phyloP scores from a whole-genome alignment of 805 yeast genomes.

The Candida krabiensis region DNA sequence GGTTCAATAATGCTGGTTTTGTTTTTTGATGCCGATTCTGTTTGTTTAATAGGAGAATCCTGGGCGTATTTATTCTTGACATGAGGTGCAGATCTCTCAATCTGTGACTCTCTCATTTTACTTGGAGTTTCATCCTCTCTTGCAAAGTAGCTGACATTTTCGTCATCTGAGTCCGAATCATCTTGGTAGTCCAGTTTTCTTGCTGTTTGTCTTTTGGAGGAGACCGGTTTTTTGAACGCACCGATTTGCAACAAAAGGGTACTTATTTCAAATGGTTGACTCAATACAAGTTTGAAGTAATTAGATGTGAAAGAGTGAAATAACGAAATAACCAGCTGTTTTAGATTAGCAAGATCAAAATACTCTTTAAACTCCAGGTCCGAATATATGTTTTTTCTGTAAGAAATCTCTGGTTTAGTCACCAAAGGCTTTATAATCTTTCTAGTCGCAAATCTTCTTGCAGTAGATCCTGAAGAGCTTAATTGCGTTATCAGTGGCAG shows the following conservation, averaged over 20 bases:
- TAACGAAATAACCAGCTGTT: constrained; percentile 56
- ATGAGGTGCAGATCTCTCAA: constrained; percentile 27
- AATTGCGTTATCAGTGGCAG: constrained; percentile 29
- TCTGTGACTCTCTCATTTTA: constrained; percentile 27
- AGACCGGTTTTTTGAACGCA: constrained; percentile 40
- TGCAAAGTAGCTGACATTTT: constrained; percentile 24
- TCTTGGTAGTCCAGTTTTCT: constrained; percentile 20
- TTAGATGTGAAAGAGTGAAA: constrained; percentile 62
- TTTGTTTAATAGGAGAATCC: constrained; percentile 3
- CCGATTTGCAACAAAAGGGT: constrained; percentile 81
- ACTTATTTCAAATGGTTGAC: constrained; percentile 89
- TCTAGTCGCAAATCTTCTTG: constrained; percentile 15
- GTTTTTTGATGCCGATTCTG: constrained; percentile 14
- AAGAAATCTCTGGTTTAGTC: constrained; percentile 17
- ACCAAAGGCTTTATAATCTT: constrained; percentile 23
- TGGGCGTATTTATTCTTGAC: constrained; percentile 4
- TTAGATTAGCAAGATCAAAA: constrained; percentile 57
- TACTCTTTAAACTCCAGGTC: constrained; percentile 69
- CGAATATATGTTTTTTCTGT: constrained; percentile 41
- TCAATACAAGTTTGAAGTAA: constrained; percentile 65
- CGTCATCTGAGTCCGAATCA: constrained; percentile 38
- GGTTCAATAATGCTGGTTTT: constrained; percentile 43
- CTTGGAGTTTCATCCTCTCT: constrained; percentile 24
- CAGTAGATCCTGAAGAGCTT: constrained; percentile 5
- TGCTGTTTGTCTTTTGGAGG: background rate